These are phyloP conservation scores for Cercospora sp. DNA, from an alignment of 2,329 filamentous ascomycete species.

Conservation along the genomic window DNA sequence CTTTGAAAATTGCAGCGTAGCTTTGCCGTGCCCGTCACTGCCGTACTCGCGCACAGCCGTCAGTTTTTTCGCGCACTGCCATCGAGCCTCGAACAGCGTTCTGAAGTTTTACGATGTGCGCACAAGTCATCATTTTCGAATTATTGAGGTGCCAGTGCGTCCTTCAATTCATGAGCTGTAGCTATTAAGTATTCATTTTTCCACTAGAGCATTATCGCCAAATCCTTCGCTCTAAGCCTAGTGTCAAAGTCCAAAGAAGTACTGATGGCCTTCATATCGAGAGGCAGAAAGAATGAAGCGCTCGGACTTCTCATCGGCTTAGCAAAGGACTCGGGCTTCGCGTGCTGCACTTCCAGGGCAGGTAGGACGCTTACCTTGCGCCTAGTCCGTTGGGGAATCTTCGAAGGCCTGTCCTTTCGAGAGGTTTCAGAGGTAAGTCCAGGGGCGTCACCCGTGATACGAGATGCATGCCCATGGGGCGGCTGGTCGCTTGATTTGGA, in stretches of 20 bases:
- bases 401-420: not conserved
- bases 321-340: not conserved
- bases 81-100: not conserved
- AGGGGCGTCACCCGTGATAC: not conserved
- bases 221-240: not conserved
- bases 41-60: not conserved
- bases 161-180: not conserved
- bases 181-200: not conserved
- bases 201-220: constrained; percentile 4
- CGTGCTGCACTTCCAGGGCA: not conserved
- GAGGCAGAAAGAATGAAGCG: constrained; percentile 14
- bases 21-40: not conserved
- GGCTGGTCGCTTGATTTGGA: not conserved
- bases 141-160: not conserved
- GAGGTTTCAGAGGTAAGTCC: not conserved
- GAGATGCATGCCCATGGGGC: not conserved
- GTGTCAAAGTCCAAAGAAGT: constrained; percentile 7
- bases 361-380: constrained; percentile 1
- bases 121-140: not conserved
- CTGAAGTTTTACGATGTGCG: not conserved
- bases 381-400: not conserved
- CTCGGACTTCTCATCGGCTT: constrained; percentile 7
- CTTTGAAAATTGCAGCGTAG: not conserved
- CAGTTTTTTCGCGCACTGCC: not conserved
- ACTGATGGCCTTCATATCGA: constrained; percentile 4